phyloP scores from a whole-genome alignment of 2,329 filamentous ascomycete species.

The Colletotrichum sansevieriae region DNA sequence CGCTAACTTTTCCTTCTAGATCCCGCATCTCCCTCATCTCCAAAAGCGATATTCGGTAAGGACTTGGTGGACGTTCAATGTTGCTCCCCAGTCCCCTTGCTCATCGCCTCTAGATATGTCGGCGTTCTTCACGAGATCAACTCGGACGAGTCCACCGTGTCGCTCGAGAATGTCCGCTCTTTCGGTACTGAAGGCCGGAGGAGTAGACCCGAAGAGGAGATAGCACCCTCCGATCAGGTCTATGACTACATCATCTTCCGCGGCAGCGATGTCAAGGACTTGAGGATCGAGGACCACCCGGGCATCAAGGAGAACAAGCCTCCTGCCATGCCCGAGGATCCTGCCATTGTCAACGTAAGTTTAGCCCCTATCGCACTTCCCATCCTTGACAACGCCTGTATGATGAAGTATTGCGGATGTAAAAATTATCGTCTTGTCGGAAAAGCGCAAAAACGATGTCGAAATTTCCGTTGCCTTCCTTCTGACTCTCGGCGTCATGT shows the following conservation, averaged over 20 bases:
- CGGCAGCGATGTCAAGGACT: slow-evolving; percentile 97
- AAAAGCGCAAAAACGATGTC: slow-evolving; percentile 96
- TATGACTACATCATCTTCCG: slow-evolving; percentile 99
- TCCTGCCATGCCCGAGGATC: slow-evolving; percentile 89
- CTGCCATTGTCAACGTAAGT: slow-evolving; percentile 97
- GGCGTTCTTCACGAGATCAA: slow-evolving; percentile 98
- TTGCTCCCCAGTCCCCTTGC: slow-evolving; percentile 33
- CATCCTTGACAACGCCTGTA: slow-evolving; percentile 47
- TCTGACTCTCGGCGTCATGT: slow-evolving; percentile 74
- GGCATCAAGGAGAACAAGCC: slow-evolving; percentile 80
- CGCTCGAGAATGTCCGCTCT: slow-evolving; percentile 94
- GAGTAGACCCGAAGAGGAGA: slow-evolving; percentile 82
- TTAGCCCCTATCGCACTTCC: slow-evolving; percentile 27
- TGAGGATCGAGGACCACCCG: slow-evolving; percentile 89
- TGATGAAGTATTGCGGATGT: slow-evolving; percentile 99
- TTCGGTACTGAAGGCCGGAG: slow-evolving; percentile 94
- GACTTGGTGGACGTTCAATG: slow-evolving; percentile 44
- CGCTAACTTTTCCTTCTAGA: slow-evolving; percentile 58
- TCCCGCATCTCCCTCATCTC: slow-evolving; percentile 97
- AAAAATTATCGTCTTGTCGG: slow-evolving; percentile 81
- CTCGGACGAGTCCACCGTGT: slow-evolving; percentile 95
- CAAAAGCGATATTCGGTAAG: slow-evolving; percentile 95
- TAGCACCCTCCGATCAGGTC: slow-evolving; percentile 84
- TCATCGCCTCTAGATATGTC: slow-evolving; percentile 77
- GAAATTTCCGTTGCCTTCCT: slow-evolving; percentile 99